Conservation (phyloP, 805 yeast species). For the Metschnikowia cubensis region DNA sequence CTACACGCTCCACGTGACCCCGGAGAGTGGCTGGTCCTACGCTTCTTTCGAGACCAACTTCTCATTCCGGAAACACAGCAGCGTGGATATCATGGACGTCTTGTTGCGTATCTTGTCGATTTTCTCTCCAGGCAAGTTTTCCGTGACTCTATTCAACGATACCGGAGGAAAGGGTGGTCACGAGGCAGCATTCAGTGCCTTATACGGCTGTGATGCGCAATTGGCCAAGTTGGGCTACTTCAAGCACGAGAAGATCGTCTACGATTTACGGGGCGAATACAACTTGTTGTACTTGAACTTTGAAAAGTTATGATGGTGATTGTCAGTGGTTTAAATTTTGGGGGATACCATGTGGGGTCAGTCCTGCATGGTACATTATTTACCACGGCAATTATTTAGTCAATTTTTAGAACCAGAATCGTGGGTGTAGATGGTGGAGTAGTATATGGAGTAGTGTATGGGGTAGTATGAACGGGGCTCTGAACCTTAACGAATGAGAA, state of each 20-base stretch:
- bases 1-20: slow-evolving; percentile 90
- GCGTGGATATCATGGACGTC: slow-evolving; percentile 50
- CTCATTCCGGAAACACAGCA: slow-evolving; percentile 38
- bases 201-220: slow-evolving; percentile 13
- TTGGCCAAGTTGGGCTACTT: slow-evolving; percentile 45
- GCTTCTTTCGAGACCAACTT: slow-evolving; percentile 94
- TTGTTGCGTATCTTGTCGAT: slow-evolving; percentile 55
- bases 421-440: too few species aligned
- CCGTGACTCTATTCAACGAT: slow-evolving; percentile 40
- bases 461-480: not conserved
- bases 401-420: not conserved
- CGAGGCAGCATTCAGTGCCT: not conserved
- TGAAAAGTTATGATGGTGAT: slow-evolving; percentile 27
- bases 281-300: slow-evolving; percentile 68
- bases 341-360: slow-evolving; percentile 14
- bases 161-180: slow-evolving; percentile 1
- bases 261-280: slow-evolving; percentile 69
- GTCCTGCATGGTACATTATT: not conserved
- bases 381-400: not conserved
- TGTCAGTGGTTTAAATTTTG: slow-evolving; percentile 10
- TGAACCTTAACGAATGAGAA: not conserved
- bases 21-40: slow-evolving; percentile 91
- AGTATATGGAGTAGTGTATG: not conserved
- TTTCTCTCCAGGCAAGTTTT: slow-evolving; percentile 74
- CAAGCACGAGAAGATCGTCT: slow-evolving; percentile 62